Percentiles rank a stretch among this genome's conserved stretches.
Evolutionary conservation across 2,329 filamentous ascomycete species (phyloP).

Genomic region (Colletotrichum scovillei): DNA sequence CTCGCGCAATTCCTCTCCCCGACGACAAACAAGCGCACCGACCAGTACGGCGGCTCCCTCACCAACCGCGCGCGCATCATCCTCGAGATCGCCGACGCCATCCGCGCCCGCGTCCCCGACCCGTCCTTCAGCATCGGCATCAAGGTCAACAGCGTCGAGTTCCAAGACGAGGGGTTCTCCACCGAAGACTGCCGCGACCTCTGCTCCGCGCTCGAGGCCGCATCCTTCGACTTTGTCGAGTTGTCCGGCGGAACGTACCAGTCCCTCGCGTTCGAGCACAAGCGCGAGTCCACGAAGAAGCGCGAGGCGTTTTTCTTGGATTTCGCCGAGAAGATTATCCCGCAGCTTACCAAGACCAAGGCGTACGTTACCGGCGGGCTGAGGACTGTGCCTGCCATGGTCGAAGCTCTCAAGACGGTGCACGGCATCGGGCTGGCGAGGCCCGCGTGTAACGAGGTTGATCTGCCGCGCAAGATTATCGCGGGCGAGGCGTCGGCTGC

Average conservation of each 20-base stretch:
- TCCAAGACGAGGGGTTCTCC: constrained; percentile 63
- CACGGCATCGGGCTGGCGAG: constrained; percentile 69
- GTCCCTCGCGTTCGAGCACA: constrained; percentile 60
- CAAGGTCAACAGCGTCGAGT: constrained; percentile 70
- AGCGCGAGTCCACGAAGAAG: constrained; percentile 64
- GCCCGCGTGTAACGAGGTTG: constrained; percentile 47
- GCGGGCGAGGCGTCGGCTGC: constrained; percentile 57
- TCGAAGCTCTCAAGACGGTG: constrained; percentile 65
- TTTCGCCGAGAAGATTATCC: constrained; percentile 65
- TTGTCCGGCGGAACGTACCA: constrained; percentile 71
- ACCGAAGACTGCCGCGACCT: constrained; percentile 62
- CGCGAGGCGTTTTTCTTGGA: constrained; percentile 71
- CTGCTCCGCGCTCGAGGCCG: constrained; percentile 57
- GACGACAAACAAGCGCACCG: constrained; percentile 55
- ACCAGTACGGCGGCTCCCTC: constrained; percentile 58
- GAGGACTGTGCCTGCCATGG: constrained; percentile 66
- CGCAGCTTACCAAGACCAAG: constrained; percentile 59
- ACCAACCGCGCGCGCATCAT: constrained; percentile 59
- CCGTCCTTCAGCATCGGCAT: constrained; percentile 60
- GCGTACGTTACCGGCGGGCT: constrained; percentile 70
- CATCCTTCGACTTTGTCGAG: constrained; percentile 68
- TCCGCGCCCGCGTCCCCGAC: constrained; percentile 45
- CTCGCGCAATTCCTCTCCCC: constrained; percentile 56
- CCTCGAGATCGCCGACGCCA: constrained; percentile 55
- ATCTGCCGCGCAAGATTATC: constrained; percentile 41